A percentile compares a stretch with the other conserved stretches of the same genome.
phyloP scores from a whole-genome alignment of 129 eudicot species.

The Saposhnikovia divaricata region DNA sequence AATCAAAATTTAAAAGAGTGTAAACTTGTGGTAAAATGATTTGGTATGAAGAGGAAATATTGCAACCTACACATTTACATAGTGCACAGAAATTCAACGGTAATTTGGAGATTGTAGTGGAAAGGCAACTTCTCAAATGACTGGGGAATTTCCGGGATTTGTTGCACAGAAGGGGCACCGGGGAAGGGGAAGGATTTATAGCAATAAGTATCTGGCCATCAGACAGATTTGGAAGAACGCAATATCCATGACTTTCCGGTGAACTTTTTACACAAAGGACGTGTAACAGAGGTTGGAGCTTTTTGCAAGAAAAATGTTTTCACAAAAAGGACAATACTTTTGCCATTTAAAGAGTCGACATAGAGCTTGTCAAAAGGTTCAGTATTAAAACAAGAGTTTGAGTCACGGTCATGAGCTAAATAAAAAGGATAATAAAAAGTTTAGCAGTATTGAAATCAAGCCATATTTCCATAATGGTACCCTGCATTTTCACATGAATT shows the following conservation, averaged over 20 bases:
- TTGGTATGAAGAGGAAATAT: neutral
- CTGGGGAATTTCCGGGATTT: neutral
- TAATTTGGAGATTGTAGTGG: neutral
- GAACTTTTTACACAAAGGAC: no score
- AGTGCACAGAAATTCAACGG: neutral
- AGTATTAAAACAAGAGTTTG: neutral
- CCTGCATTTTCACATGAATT: no score
- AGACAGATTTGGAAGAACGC: neutral
- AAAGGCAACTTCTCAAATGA: neutral
- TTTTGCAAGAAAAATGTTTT: no score
- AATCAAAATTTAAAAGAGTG: neutral
- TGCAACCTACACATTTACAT: neutral
- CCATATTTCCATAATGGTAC: neutral
- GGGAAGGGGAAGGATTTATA: neutral
- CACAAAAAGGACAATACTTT: neutral
- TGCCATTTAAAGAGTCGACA: neutral
- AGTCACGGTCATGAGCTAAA: neutral
- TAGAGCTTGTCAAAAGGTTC: neutral
- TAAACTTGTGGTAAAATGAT: neutral
- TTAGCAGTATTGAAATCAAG: neutral
- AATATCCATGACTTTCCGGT: neutral
- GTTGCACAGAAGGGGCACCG: neutral
- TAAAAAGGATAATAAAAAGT: neutral
- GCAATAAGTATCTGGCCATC: neutral
- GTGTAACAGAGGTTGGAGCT: no score